Conservation (phyloP, 2,329 filamentous ascomycete species). For the Fusarium sp. region DNA sequence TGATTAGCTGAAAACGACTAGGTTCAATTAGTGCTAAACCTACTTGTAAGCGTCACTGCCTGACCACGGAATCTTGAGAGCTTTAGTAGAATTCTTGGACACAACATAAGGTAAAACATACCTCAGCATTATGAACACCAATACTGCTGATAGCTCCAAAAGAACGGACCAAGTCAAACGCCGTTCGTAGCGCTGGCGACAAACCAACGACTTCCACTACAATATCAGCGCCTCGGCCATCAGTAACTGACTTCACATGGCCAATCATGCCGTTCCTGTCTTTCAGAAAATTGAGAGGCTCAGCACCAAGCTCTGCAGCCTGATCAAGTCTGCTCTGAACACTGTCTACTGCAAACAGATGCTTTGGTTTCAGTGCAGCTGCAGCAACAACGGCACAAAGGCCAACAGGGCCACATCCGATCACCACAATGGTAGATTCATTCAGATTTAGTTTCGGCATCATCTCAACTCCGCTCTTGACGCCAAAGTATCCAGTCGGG, state of each 20-base stretch:
- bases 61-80: constrained; percentile 70
- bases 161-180: constrained; percentile 76
- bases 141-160: constrained; percentile 81
- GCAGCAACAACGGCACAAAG: constrained; percentile 85
- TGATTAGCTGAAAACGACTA: constrained; percentile 27
- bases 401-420: constrained; percentile 88
- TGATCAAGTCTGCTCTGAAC: constrained; percentile 79
- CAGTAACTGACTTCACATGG: constrained; percentile 78
- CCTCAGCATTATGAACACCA: constrained; percentile 80
- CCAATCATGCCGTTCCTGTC: constrained; percentile 73
- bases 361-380: constrained; percentile 77
- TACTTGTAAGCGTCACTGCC: constrained; percentile 72
- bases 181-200: constrained; percentile 75
- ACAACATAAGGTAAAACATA: constrained; percentile 49
- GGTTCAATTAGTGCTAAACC: constrained; percentile 32
- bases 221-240: constrained; percentile 85
- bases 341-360: constrained; percentile 83
- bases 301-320: constrained; percentile 80
- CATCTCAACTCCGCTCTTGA: constrained; percentile 79
- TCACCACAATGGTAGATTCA: constrained; percentile 76
- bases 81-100: not conserved
- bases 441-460: constrained; percentile 54
- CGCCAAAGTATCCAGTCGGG: constrained; percentile 87
- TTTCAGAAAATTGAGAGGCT: constrained; percentile 82
- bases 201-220: constrained; percentile 85